Evolutionary conservation across 176 grass and related monocot species (phyloP), one percentile per base, ranked within the genome.

Genomic region (Elymus sibiricus): DNA sequence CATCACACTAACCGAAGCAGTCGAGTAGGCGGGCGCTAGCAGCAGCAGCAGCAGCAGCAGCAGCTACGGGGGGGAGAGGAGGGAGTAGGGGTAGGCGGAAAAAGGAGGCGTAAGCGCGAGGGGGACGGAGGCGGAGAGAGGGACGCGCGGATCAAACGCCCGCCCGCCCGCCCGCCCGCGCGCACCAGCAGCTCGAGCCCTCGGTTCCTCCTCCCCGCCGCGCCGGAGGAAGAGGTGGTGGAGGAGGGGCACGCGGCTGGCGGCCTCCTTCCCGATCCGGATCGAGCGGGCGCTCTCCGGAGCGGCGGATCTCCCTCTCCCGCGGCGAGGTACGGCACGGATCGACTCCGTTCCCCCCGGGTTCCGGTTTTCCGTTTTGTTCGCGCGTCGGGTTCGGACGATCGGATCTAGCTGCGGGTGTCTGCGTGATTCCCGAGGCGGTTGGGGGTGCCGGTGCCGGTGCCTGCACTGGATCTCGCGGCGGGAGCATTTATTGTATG

Each of bases 71-170:
- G 25, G 84, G 34, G 73, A 79, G 65, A 16, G 16, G 49, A 19
- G 16, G 46, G 15, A 82, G 82, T 25, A 64, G 68, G 19, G 84
- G 74, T 74, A 79, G 74, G 84, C 66, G 85, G 80, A 90, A 87
- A 35, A 12, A 13, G 64, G 80, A 68, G 43, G 86, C 62, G 80
- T 76, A 66, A 75, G 85, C 89, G 76, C 87, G 79, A 82, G 89
- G 74, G 79, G 28, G 70, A 67, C 82, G 75, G 60, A 34, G 35
- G 8, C 4, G 49, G 39, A 49, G 17, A 10, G 56, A 28, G 25
- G 29, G 71, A 32, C 71, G 51, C 49, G 19, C 72, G 44, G 83
- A 85, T 85, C 83, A 85, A 67, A 67, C 73, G 40, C 59, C 74
- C 68, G 16, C 16, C 12, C 37, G 15, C 15, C 17, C 34, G 10